Evolutionary conservation across 192 early-diverging fungal genomes (phyloP).

Genomic region (Powellomyces hirtus): DNA sequence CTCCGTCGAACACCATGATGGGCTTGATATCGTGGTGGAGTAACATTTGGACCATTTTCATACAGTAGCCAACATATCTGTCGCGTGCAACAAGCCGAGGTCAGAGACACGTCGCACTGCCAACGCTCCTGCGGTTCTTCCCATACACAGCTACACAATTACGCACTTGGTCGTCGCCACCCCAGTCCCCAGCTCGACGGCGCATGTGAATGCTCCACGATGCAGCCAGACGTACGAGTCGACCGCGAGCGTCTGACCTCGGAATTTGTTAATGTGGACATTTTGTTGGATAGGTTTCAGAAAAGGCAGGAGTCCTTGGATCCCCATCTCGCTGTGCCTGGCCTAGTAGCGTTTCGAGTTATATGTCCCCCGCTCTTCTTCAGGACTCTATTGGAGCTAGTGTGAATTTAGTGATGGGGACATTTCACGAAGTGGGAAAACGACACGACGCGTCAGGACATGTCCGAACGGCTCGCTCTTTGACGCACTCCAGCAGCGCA

Average conservation of each 20-base stretch:
- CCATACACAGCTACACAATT: neutral
- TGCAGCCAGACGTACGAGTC: conserved; percentile 98
- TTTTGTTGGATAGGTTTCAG: conserved; percentile 69
- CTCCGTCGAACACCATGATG: conserved; percentile 94
- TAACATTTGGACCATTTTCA: conserved; percentile 73
- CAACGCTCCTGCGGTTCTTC: too few species aligned
- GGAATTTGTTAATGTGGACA: conserved; percentile 70
- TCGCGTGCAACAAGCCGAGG: neutral
- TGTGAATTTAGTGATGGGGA: too few species aligned
- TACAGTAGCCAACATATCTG: conserved; percentile 84
- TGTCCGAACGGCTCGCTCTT: too few species aligned
- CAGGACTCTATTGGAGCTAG: too few species aligned
- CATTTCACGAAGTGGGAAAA: too few species aligned
- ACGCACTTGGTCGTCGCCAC: conserved; percentile 66
- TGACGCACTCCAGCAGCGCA: too few species aligned
- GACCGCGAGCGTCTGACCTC: conserved; percentile 69
- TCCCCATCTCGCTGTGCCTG: too few species aligned
- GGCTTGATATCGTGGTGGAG: conserved; percentile 70
- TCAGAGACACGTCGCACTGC: too few species aligned
- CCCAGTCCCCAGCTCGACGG: conserved; percentile 70
- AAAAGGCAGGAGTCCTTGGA: conserved; percentile 78
- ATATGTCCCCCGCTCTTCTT: too few species aligned
- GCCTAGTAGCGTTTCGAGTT: too few species aligned
- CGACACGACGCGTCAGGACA: too few species aligned
- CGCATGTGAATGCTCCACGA: conserved; percentile 81